Evolutionary conservation across 495 filamentous ascomycete species (phyloP).

Genomic region (Parathielavia appendiculata): DNA sequence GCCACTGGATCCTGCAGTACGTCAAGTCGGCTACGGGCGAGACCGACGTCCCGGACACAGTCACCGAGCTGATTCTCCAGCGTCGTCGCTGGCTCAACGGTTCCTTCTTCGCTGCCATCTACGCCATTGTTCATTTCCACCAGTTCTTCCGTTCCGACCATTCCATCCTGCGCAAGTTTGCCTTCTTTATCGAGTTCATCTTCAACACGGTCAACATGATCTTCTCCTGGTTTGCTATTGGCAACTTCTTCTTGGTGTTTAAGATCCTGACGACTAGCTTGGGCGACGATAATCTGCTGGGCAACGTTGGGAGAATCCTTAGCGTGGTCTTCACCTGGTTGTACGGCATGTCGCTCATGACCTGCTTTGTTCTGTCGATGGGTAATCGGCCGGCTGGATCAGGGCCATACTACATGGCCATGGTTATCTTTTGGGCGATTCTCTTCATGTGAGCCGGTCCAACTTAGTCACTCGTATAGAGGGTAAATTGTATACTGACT

Average conservation of each 20-base stretch:
- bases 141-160: slow-evolving; percentile 92
- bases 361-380: slow-evolving; percentile 91
- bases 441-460: slow-evolving; percentile 72
- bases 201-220: slow-evolving; percentile 96
- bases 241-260: slow-evolving; percentile 99
- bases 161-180: slow-evolving; percentile 77
- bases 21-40: slow-evolving; percentile 95
- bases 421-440: slow-evolving; percentile 93
- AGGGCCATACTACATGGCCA: slow-evolving; percentile 88
- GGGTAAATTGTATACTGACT: slow-evolving; percentile 20
- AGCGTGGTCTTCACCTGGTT: slow-evolving; percentile 94
- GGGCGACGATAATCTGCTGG: slow-evolving; percentile 59
- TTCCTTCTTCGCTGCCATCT: slow-evolving; percentile 96
- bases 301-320: slow-evolving; percentile 68
- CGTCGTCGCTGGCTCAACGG: slow-evolving; percentile 97
- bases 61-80: slow-evolving; percentile 94
- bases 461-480: background rate
- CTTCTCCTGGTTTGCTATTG: slow-evolving; percentile 98
- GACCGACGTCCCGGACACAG: slow-evolving; percentile 94
- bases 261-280: slow-evolving; percentile 90
- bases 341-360: slow-evolving; percentile 84
- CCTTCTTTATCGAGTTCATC: slow-evolving; percentile 85
- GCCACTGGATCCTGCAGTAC: slow-evolving; percentile 94
- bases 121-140: slow-evolving; percentile 89
- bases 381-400: slow-evolving; percentile 96